Evolutionary conservation across 1,139 yeast species (phyloP).

Genomic region (Pichia sp.): DNA sequence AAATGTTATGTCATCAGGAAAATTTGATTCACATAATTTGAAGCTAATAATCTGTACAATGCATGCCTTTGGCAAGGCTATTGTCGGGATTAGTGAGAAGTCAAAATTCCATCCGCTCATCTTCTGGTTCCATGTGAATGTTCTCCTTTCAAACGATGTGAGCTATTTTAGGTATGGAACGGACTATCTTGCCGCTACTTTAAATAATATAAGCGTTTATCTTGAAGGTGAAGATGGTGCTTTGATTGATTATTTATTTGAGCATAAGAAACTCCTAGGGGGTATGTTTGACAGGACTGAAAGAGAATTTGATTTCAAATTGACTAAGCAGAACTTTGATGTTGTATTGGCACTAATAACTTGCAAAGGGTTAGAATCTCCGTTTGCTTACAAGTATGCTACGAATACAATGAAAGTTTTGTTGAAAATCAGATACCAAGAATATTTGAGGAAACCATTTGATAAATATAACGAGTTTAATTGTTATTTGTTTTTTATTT

Average conservation of each 20-base stretch:
- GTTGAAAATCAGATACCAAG: conserved; percentile 44
- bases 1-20: conserved; percentile 17
- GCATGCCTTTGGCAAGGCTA: conserved; percentile 55
- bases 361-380: conserved; percentile 59
- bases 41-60: conserved; percentile 32
- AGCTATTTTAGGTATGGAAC: conserved; percentile 56
- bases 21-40: conserved; percentile 3
- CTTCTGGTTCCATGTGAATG: conserved; percentile 57
- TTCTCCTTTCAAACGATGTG: conserved; percentile 38
- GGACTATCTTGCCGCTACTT: conserved; percentile 36
- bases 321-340: conserved; percentile 50
- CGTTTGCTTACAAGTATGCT: conserved; percentile 58
- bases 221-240: conserved; percentile 12
- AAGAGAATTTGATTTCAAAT: conserved; percentile 37
- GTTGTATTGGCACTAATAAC: conserved; percentile 48
- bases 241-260: conserved; percentile 33
- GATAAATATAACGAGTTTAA: conserved; percentile 28
- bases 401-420: conserved; percentile 47
- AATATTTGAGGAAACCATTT: conserved; percentile 22
- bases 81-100: conserved; percentile 55
- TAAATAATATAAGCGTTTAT: conserved; percentile 30
- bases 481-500: conserved; percentile 54
- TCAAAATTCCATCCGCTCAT: conserved; percentile 54
- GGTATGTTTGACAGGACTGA: conserved; percentile 47
- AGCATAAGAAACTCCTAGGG: conserved; percentile 40